Conservation (phyloP, 75 land plant species). For the Selaginella moellendorffii region DNA sequence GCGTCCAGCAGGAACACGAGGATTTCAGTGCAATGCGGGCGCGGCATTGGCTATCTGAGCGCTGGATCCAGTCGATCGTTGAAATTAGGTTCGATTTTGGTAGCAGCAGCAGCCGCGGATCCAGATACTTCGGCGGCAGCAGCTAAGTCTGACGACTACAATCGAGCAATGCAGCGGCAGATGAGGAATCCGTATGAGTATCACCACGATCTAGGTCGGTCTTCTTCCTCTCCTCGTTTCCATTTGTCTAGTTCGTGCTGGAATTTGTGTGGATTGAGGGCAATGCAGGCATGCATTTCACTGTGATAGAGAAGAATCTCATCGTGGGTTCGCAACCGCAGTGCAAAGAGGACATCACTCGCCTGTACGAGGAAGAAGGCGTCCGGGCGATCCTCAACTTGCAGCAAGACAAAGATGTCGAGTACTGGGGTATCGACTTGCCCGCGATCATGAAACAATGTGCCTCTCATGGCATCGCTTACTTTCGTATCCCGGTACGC, state of each 20-base stretch:
- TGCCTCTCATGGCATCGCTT: slow-evolving; percentile 36
- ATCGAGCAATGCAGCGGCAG: slow-evolving; percentile 59
- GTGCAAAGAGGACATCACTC: slow-evolving; percentile 46
- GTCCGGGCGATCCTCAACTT: slow-evolving; percentile 56
- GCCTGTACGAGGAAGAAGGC: slow-evolving; percentile 41
- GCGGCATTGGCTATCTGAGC: too few relatives aligned
- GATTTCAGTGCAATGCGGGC: too few relatives aligned
- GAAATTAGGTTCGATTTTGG: too few relatives aligned
- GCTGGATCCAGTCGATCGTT: too few relatives aligned
- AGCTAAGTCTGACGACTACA: slow-evolving; percentile 41
- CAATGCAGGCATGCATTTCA: slow-evolving; percentile 82
- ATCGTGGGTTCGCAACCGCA: slow-evolving; percentile 94
- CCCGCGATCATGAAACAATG: slow-evolving; percentile 38
- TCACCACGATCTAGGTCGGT: slow-evolving; percentile 70
- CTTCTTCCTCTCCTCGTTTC: slow-evolving; percentile 1
- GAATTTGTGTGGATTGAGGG: not conserved
- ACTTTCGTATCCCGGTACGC: slow-evolving; percentile 71
- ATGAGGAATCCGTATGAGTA: slow-evolving; percentile 88
- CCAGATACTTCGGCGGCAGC: too few relatives aligned
- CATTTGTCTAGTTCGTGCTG: not conserved
- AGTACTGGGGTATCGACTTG: slow-evolving; percentile 71
- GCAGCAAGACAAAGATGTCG: slow-evolving; percentile 70
- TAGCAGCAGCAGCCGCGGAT: too few relatives aligned
- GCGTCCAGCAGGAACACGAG: too few relatives aligned
- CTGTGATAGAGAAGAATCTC: slow-evolving; percentile 43